A percentile compares a stretch with the other conserved stretches of the same genome.
phyloP scores from a whole-genome alignment of 2,329 filamentous ascomycete species.

The Clarireedia sp. region DNA sequence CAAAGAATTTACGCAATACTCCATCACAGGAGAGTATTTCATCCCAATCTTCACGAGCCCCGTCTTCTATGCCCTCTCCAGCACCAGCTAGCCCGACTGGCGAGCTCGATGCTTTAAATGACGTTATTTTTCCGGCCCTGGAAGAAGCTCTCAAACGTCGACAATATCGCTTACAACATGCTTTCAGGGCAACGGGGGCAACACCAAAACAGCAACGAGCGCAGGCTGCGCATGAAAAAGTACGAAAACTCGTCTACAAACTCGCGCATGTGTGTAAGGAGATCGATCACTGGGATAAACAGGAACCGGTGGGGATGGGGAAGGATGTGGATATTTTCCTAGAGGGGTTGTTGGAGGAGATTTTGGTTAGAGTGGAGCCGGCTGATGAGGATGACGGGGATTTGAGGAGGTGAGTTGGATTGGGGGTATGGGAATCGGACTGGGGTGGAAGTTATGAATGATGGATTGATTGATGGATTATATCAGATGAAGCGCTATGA shows the following conservation, averaged over 20 bases:
- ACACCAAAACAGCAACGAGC: constrained; percentile 61
- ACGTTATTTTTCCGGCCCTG: constrained; percentile 87
- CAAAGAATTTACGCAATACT: constrained; percentile 27
- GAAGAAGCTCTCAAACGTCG: constrained; percentile 85
- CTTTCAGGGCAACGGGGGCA: constrained; percentile 28
- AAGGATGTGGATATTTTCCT: constrained; percentile 81
- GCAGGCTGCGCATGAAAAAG: constrained; percentile 69
- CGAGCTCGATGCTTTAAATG: constrained; percentile 78
- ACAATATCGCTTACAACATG: constrained; percentile 45
- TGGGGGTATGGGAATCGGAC: not conserved
- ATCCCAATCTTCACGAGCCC: constrained; percentile 27
- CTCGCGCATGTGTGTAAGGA: constrained; percentile 77
- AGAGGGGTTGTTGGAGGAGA: constrained; percentile 88
- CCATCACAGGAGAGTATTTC: constrained; percentile 26
- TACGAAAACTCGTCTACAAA: constrained; percentile 74
- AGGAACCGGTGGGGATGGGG: constrained; percentile 87
- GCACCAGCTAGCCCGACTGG: constrained; percentile 51
- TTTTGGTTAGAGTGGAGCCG: constrained; percentile 84
- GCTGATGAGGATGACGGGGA: constrained; percentile 40
- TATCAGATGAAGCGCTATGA: not conserved
- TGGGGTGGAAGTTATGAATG: too few species aligned
- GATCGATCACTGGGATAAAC: constrained; percentile 81
- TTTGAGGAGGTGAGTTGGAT: constrained; percentile 19
- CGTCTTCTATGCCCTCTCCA: constrained; percentile 47
- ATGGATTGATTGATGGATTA: constrained; percentile 1